A percentile compares a stretch with the other conserved stretches of the same genome.
These are phyloP conservation scores for Strigomonas culicis DNA, from an alignment of 208 protist species.

Conservation along the genomic window DNA sequence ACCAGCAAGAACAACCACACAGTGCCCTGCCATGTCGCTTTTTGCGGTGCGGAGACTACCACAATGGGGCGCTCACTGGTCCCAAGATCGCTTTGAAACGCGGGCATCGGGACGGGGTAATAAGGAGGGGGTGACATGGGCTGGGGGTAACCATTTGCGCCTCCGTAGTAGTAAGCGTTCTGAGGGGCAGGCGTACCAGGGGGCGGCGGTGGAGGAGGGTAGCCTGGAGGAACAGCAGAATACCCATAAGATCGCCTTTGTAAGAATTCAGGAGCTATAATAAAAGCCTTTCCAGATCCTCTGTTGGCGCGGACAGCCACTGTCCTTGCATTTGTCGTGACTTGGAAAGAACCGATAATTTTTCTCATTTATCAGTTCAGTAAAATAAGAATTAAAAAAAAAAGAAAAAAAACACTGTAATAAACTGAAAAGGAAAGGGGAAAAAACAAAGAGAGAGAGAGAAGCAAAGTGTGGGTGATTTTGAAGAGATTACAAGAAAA, in stretches of 20 bases:
- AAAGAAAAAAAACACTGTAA: not conserved
- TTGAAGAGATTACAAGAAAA: not conserved
- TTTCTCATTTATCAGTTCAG: too few species aligned
- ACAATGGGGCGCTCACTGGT: slow-evolving; percentile 77
- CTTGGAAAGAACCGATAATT: too few species aligned
- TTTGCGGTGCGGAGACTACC: slow-evolving; percentile 66
- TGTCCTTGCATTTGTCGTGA: not conserved
- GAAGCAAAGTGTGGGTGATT: not conserved
- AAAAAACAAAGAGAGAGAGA: slow-evolving; percentile 11
- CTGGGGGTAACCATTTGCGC: not conserved
- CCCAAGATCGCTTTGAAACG: slow-evolving; percentile 37
- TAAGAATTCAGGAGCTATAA: not conserved
- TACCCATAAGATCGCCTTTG: not conserved
- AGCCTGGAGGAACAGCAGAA: slow-evolving; percentile 21
- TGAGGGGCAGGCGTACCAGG: slow-evolving; percentile 6
- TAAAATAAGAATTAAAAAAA: not conserved
- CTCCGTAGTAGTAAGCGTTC: slow-evolving; percentile 12
- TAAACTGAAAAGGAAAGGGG: not conserved
- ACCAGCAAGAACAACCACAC: slow-evolving; percentile 70
- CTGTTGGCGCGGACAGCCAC: not conserved
- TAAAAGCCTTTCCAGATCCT: not conserved
- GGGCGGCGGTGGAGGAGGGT: slow-evolving; percentile 43
- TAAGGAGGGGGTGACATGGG: slow-evolving; percentile 19
- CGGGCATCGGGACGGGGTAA: slow-evolving; percentile 16
- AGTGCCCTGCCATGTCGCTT: slow-evolving; percentile 54